These are phyloP conservation scores for Clonostachys rosea DNA, from an alignment of 2,329 filamentous ascomycete genomes.

Conservation along the genomic window DNA sequence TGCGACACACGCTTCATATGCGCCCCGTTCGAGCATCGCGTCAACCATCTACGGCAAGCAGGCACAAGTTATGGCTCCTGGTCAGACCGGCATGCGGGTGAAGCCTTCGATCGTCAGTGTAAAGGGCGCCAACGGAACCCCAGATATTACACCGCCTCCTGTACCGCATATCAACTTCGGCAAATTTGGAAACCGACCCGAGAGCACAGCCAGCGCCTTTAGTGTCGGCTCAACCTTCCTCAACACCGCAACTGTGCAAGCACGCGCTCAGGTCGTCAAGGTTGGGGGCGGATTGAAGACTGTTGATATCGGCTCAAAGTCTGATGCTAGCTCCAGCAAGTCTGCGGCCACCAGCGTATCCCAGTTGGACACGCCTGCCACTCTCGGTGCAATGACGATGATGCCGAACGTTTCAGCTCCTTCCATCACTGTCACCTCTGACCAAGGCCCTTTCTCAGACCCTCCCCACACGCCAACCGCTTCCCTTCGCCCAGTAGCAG, in stretches of 20 bases:
- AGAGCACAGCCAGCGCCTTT: constrained; percentile 54
- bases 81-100: constrained; percentile 72
- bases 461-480: background rate
- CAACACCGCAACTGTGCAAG: constrained; percentile 43
- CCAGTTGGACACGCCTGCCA: too few species aligned
- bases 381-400: background rate
- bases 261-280: constrained; percentile 55
- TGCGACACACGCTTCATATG: constrained; percentile 49
- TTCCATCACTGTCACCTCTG: background rate
- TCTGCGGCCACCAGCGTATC: background rate
- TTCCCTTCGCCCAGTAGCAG: constrained; percentile 47
- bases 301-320: constrained; percentile 29
- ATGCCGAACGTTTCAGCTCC: background rate
- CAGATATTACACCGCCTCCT: constrained; percentile 55
- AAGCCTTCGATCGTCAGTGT: constrained; percentile 94
- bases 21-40: constrained; percentile 69
- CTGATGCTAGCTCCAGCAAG: constrained; percentile 16
- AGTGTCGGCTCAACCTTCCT: constrained; percentile 66
- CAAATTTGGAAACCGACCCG: constrained; percentile 47
- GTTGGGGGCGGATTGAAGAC: constrained; percentile 48
- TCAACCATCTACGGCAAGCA: constrained; percentile 94
- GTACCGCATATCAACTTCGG: constrained; percentile 68
- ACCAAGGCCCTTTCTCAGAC: background rate
- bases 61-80: constrained; percentile 75
- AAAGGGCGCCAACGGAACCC: constrained; percentile 60